These are phyloP conservation scores for Mallotus japonicus DNA, from an alignment of 441 rosid genomes.

Conservation along the genomic window DNA sequence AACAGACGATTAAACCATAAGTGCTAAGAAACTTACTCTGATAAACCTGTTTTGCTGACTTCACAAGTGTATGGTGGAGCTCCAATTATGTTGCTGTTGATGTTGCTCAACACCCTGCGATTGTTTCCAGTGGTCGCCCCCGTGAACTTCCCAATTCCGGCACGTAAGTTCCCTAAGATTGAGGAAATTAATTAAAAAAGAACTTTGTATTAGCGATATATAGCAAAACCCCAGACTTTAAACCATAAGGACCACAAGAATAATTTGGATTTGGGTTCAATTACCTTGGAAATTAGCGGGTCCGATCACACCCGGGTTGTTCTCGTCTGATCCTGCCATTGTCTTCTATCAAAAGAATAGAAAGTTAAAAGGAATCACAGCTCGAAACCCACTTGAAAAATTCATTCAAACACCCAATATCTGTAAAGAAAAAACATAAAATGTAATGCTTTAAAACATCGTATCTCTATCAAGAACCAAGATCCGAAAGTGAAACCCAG, in stretches of 20 bases:
- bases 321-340: constrained; percentile 75
- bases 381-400: constrained; percentile 16
- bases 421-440: background rate
- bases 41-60: constrained; percentile 57
- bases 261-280: background rate
- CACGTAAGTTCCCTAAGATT: constrained; percentile 42
- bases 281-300: constrained; percentile 49
- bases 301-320: constrained; percentile 60
- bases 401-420: constrained; percentile 7
- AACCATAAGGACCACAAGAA: too few relatives aligned
- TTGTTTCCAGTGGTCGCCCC: constrained; percentile 41
- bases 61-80: constrained; percentile 60
- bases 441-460: background rate
- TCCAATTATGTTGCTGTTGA: constrained; percentile 60
- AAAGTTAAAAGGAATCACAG: constrained; percentile 20
- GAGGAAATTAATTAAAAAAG: background rate
- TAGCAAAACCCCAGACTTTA: background rate
- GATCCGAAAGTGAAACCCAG: constrained; percentile 25
- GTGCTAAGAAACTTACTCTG: constrained; percentile 48
- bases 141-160: constrained; percentile 53
- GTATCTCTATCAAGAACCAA: constrained; percentile 29
- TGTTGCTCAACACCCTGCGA: constrained; percentile 61
- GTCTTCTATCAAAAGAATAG: constrained; percentile 27
- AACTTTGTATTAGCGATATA: constrained; percentile 15
- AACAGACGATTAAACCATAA: background rate